Evolutionary conservation across 2,329 filamentous ascomycete genomes (phyloP).

Genomic region (Colletotrichum endophyticum): DNA sequence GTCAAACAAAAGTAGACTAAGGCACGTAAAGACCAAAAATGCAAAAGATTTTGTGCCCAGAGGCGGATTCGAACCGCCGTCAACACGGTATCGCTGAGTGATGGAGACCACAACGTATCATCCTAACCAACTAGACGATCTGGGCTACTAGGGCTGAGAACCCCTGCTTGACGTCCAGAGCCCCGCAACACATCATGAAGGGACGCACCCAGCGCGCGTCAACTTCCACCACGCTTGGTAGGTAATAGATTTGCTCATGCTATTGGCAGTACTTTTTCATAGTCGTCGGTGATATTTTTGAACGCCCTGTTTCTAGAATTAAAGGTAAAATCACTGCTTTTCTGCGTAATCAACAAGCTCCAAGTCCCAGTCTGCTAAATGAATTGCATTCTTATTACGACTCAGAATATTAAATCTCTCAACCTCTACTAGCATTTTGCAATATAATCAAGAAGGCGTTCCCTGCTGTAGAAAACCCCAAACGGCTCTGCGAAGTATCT

Average conservation of each 20-base stretch:
- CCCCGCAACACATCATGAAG: not conserved
- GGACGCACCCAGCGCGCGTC: not conserved
- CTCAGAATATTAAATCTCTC: not conserved
- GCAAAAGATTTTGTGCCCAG: not conserved
- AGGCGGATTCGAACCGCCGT: constrained; percentile 22
- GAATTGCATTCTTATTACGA: not conserved
- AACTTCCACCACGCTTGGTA: not conserved
- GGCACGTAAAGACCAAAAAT: accelerated
- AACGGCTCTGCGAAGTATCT: not conserved
- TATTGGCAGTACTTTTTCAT: not conserved
- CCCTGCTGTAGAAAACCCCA: not conserved
- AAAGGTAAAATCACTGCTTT: accelerated
- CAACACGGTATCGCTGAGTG: constrained; percentile 16
- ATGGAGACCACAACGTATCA: constrained; percentile 20
- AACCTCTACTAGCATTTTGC: not conserved
- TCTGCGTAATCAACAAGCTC: not conserved
- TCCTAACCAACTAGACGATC: constrained; percentile 23
- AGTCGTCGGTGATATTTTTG: accelerated
- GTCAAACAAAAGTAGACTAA: accelerated
- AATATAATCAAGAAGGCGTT: not conserved
- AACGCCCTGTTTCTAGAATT: accelerated
- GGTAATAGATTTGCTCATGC: not conserved
- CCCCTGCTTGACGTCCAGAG: not conserved
- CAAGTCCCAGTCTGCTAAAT: not conserved
- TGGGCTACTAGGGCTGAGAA: not conserved